Evolutionary conservation across 2,329 filamentous ascomycete genomes (phyloP), one percentile per base, ranked within the genome.

Genomic region (Waltergamsia citrina): DNA sequence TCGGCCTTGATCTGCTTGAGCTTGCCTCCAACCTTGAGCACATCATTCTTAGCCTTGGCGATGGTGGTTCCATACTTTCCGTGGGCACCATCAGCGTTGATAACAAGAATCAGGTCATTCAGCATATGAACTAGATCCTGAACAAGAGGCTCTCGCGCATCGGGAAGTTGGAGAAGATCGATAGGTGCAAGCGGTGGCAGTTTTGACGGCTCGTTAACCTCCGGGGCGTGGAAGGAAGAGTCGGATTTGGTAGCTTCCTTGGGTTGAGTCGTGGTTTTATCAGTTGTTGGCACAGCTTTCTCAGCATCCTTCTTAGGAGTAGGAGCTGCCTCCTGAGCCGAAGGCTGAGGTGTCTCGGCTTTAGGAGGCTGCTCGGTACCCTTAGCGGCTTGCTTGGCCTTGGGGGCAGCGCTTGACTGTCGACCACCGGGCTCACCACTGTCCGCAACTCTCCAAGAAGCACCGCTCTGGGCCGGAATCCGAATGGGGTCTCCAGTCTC

Each of bases 111-210:
- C 48, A 98, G 81, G 57, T 94, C 86, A 62, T 98, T 98, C 48
- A 98, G 72, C 63, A 94, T 90, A 63, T 85, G 90, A 39, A 94
- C 86, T 6, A 98, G 69, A 50, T 96, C 86, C 59, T 95, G 87
- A 16, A 96, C 84, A 23, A 94, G 73, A 19, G 85, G 84, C 54
- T 96, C 90, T 39, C 79, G 76, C 34, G 83, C 85, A 48, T 86
- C 74, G 35, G 75, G 70, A 17, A 93, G 73, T 33, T 72, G 72
- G 38, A 95, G 65, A 40, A 87, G 77, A 51, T 94, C 85, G 45
- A 96, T 85, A 12, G 77, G 75, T 40, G 78, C 62, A 15, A 79
- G 63, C 28, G 80, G 73, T 35, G 74, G 75, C 52, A 72, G 72
- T 40, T 62, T 67, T 24, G 75, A 81, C 22, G 73, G 77, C 59